Base-by-base conservation (phyloP, 495 filamentous ascomycete genomes). In the Neurospora sp. region DNA sequence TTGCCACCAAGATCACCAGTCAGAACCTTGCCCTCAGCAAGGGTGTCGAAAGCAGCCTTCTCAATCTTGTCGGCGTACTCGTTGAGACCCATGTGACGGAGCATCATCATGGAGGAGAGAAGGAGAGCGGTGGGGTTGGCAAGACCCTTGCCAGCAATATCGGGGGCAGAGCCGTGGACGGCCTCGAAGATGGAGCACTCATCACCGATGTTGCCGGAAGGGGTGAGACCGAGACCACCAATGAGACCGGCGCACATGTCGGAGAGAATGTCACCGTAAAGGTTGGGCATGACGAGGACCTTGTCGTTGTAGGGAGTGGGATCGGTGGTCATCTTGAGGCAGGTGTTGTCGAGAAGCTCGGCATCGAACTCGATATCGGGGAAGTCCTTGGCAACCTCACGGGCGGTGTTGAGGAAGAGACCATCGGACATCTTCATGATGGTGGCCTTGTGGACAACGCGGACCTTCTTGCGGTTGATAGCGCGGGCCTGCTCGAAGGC, bases 401-500 rank as follows among this genome's bases (percentile, higher is more conserved):
- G 85, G 77, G 94, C 96, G 71, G 89, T 91, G 83, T 88, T 91
- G 73, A 98, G 87, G 91, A 99, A 99, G 70, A 99, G 92, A 85
- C 96, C 96, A 84, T 99, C 96, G 83, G 89, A 92, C 96, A 98
- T 98, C 91, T 99, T 99, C 96, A 98, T 98, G 87, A 98, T 99
- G 79, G 96, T 99, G 79, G 95, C 96, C 89, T 98, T 98, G 90
- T 98, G 95, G 71, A 98, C 96, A 45, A 92, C 95, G 75, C 96
- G 92, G 74, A 99, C 96, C 90, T 98, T 97, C 82, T 89, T 92
- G 87, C 92, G 92, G 79, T 94, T 92, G 76, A 98, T 92, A 70
- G 92, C 88, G 82, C 94, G 88, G 77, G 96, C 96, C 79, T 98
- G 94, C 84, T 98, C 94, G 90, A 99, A 99, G 74, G 96, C 96